Percentiles rank a stretch among this genome's conserved stretches.
These are phyloP conservation scores for Coprinellus micaceus DNA, from an alignment of 768 basidiomycete genomes.

Conservation along the genomic window DNA sequence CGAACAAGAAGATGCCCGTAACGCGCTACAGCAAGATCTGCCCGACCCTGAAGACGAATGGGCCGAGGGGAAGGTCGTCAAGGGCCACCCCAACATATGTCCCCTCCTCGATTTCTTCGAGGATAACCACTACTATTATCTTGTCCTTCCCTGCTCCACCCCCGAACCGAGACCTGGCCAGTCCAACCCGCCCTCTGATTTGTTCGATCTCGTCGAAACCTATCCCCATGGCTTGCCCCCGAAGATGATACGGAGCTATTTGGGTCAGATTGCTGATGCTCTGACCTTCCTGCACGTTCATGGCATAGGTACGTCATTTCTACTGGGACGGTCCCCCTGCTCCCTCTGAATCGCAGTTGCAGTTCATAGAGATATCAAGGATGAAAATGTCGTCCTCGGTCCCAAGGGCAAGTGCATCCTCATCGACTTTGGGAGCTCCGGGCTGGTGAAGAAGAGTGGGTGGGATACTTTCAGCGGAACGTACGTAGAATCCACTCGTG, in stretches of 20 bases:
- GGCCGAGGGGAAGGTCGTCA: slow-evolving; percentile 66
- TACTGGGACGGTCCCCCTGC: too few species aligned
- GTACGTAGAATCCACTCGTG: slow-evolving; percentile 45
- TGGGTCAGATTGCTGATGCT: slow-evolving; percentile 94
- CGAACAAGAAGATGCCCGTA: slow-evolving; percentile 14
- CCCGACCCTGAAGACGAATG: slow-evolving; percentile 40
- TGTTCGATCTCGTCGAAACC: slow-evolving; percentile 92
- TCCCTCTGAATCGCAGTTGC: neutral
- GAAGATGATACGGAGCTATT: slow-evolving; percentile 69
- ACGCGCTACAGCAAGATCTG: slow-evolving; percentile 13
- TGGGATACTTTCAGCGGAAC: slow-evolving; percentile 95
- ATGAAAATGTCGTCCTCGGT: slow-evolving; percentile 90
- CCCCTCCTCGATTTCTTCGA: slow-evolving; percentile 96
- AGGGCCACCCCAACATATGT: slow-evolving; percentile 95
- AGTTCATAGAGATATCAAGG: slow-evolving; percentile 98
- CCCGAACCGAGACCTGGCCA: slow-evolving; percentile 53
- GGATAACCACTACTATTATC: slow-evolving; percentile 93
- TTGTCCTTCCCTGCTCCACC: slow-evolving; percentile 78
- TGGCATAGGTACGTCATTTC: slow-evolving; percentile 71
- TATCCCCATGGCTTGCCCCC: slow-evolving; percentile 84
- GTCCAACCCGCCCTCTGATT: slow-evolving; percentile 65
- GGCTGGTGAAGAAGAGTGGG: slow-evolving; percentile 74
- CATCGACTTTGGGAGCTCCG: slow-evolving; percentile 96
- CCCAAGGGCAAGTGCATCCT: slow-evolving; percentile 80
- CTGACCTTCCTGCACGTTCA: slow-evolving; percentile 83